Base-by-base conservation (phyloP, 2,329 filamentous ascomycete genomes). In the Colletotrichum brevisporum region DNA sequence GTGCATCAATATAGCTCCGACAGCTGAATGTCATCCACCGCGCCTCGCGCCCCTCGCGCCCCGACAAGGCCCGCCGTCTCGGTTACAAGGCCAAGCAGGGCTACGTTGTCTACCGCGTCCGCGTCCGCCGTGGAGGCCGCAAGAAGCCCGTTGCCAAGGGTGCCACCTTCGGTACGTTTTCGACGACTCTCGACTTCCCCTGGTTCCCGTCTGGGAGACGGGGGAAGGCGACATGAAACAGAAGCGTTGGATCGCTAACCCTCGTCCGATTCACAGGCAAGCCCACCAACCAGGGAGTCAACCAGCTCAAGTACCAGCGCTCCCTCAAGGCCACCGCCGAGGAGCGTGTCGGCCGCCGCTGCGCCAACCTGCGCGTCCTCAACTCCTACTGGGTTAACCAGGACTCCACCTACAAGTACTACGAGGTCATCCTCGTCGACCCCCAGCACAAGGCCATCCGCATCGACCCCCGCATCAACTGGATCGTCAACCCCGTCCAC, bases 331-430 rank as follows among this genome's bases (percentile, higher is more conserved):
- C 95, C 80, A 99, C 96, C 79, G 97, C 97, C 80, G 97, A 99
- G 90, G 96, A 99, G 92, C 96, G 96, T 93, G 95, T 99, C 83
- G 96, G 97, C 82, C 95, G 95, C 86, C 95, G 95, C 84, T 98
- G 95, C 89, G 94, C 95, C 87, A 99, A 99, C 89, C 88, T 99
- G 85, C 94, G 96, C 83, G 96, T 99, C 82, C 93, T 99, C 82
- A 99, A 99, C 93, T 98, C 95, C 74, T 99, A 99, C 95, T 99
- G 97, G 97, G 94, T 99, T 90, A 99, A 99, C 93, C 94, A 98
- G 91, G 96, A 99, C 90, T 98, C 95, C 72, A 99, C 96, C 87
- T 99, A 98, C 94, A 99, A 99, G 91, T 99, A 99, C 93, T 99
- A 91, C 90, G 96, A 99, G 89, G 92, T 98, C 86, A 98, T 99